Percentiles rank a stretch among this genome's conserved stretches.
Evolutionary conservation across 2,329 filamentous ascomycete species (phyloP).

Genomic region (Neophaeococcomyces mojaviensis): DNA sequence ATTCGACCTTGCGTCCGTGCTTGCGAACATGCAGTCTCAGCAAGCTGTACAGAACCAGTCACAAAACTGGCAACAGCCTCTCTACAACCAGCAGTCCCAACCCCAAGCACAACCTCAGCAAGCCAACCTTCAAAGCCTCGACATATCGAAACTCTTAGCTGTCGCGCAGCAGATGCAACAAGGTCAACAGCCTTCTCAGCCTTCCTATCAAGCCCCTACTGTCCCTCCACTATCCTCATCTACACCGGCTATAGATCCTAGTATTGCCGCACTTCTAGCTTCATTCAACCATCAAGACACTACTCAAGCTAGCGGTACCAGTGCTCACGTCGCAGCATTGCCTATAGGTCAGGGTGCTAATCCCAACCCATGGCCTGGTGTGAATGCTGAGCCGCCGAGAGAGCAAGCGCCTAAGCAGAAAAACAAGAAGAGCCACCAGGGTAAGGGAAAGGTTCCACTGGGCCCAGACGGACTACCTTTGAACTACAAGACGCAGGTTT

Average conservation of each 20-base stretch:
- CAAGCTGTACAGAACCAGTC: conserved; percentile 5
- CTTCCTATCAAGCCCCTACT: conserved; percentile 27
- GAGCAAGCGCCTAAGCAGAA: conserved; percentile 16
- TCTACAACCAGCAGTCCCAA: conserved; percentile 27
- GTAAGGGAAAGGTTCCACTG: conserved; percentile 11
- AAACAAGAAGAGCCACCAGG: conserved; percentile 16
- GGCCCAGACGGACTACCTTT: conserved; percentile 25
- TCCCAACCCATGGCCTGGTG: conserved; percentile 15
- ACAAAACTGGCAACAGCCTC: conserved; percentile 21
- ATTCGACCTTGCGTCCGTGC: conserved; percentile 25
- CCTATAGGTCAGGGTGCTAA: conserved; percentile 13
- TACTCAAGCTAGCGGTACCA: background rate
- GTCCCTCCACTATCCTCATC: background rate
- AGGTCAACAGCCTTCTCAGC: conserved; percentile 21
- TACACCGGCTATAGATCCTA: conserved; percentile 6
- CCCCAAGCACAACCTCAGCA: conserved; percentile 18
- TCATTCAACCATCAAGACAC: conserved; percentile 12
- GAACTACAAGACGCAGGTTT: conserved; percentile 40
- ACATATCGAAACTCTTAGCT: conserved; percentile 7
- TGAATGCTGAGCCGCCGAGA: conserved; percentile 10
- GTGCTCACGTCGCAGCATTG: conserved; percentile 4
- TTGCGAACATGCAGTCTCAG: conserved; percentile 24
- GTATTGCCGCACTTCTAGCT: conserved; percentile 11
- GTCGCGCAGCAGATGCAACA: conserved; percentile 25
- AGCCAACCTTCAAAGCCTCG: background rate